These are phyloP conservation scores for Malassezia cuniculi DNA, from an alignment of 1,284 basidiomycete genomes.

Conservation along the genomic window DNA sequence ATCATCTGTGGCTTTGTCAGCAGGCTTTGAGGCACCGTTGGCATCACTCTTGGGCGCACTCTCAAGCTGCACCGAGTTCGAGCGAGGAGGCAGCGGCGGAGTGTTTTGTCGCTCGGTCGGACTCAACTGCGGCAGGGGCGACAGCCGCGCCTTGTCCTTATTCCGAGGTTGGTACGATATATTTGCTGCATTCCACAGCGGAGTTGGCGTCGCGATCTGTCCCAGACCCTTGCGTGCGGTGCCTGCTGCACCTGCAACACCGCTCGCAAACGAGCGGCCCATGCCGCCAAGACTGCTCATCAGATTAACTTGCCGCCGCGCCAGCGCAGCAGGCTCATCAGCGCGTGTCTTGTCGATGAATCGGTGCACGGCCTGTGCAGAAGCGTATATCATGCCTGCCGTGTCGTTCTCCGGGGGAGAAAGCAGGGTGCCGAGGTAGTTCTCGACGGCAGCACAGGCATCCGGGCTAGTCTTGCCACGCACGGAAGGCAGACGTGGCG, in stretches of 20 bases:
- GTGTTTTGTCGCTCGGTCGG: too few relatives aligned
- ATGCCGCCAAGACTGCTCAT: conserved; percentile 19
- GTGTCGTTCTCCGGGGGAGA: conserved; percentile 8
- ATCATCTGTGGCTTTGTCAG: too few relatives aligned
- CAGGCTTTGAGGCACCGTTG: too few relatives aligned
- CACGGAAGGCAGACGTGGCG: conserved; percentile 19
- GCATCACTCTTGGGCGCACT: too few relatives aligned
- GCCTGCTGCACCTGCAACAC: conserved; percentile 31
- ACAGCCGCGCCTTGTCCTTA: too few relatives aligned
- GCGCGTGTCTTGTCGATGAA: conserved; percentile 37
- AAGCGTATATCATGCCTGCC: conserved; percentile 10
- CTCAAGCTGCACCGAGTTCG: too few relatives aligned
- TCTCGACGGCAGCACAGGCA: conserved; percentile 21
- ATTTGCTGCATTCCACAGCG: neutral
- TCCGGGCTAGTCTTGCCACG: conserved; percentile 21
- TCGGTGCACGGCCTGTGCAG: conserved; percentile 17
- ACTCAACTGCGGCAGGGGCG: too few relatives aligned
- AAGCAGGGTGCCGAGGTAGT: conserved; percentile 26
- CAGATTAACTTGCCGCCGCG: too few relatives aligned
- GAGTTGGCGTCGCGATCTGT: conserved; percentile 1
- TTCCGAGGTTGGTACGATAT: too few relatives aligned
- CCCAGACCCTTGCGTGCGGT: conserved; percentile 23
- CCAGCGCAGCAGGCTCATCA: conserved; percentile 21
- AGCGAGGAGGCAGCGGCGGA: too few relatives aligned
- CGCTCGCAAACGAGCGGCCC: conserved; percentile 27